Percentiles rank a stretch among this genome's conserved stretches.
Conservation (phyloP, 208 protist genomes). For the Willaertia magna region DNA sequence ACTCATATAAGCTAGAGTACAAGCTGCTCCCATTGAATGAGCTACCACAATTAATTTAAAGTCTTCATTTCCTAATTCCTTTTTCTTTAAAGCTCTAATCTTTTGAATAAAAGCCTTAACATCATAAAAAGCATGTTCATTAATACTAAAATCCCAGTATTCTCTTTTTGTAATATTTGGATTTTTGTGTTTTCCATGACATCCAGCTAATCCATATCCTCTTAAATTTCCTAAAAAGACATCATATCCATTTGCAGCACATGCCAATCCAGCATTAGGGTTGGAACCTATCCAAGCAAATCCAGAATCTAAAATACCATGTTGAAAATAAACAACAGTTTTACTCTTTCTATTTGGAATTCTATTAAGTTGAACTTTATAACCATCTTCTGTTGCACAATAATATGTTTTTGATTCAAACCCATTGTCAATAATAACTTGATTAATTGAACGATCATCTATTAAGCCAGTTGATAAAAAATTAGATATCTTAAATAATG, state of each 20-base stretch:
- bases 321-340: slow-evolving; percentile 32
- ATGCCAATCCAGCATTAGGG: slow-evolving; percentile 20
- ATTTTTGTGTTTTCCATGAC: not conserved
- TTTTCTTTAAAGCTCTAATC: slow-evolving; percentile 25
- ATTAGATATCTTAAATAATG: not conserved
- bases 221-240: slow-evolving; percentile 32
- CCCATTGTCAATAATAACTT: slow-evolving; percentile 4
- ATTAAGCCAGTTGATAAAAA: not conserved
- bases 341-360: slow-evolving; percentile 27
- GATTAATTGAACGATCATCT: not conserved
- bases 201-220: slow-evolving; percentile 13
- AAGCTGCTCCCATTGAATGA: slow-evolving; percentile 30
- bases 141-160: slow-evolving; percentile 37
- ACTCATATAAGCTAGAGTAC: slow-evolving; percentile 29
- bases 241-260: slow-evolving; percentile 24
- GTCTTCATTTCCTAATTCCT: slow-evolving; percentile 18
- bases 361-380: slow-evolving; percentile 25
- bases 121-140: slow-evolving; percentile 35
- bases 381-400: slow-evolving; percentile 27
- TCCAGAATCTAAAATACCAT: slow-evolving; percentile 28
- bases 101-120: slow-evolving; percentile 30
- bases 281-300: slow-evolving; percentile 30
- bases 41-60: not conserved
- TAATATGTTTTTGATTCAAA: not conserved
- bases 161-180: slow-evolving; percentile 13